Evolutionary conservation across 805 yeast species (phyloP), one percentile per base, ranked within the genome.

Genomic region (Kuraishia molischiana): DNA sequence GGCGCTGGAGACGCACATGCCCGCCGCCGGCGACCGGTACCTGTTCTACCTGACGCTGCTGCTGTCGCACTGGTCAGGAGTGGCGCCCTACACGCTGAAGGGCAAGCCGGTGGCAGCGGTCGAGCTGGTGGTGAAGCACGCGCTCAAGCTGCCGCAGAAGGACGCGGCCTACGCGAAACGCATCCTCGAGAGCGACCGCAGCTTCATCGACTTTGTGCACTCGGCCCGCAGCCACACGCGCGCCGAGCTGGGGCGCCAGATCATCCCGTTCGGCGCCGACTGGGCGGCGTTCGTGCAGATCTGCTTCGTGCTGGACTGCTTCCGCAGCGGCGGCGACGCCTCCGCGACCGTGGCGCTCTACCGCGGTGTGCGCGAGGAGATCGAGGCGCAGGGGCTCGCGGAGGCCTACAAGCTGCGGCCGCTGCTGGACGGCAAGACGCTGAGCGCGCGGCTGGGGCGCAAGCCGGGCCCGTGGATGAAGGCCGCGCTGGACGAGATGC

Each of bases 381-480:
- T 77, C 13, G 41, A 45, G 0, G 50, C 49, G 3, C 45, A 53
- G 9, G 55, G 55, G 5, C 60, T 84, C 35, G 49, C 45, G 2
- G 51, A 64, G 2, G 77, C 70, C 0, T 66, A 74, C 49, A 52
- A 49, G 0, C 42, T 81, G 40, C 82, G 75, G 49, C 84, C 90
- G 2, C 45, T 85, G 5, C 56, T 89, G 10, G 86, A 85, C 55
- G 95, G 98, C 13, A 85, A 83, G 47, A 71, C 73, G 33, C 56
- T 90, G 33, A 61, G 71, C 37, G 58, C 62, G 32, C 56, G 64
- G 17, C 56, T 83, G 21, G 59, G 66, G 18, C 62, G 64, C 39
- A 82, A 80, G 50, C 85, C 90, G 0, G 98, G 98, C 0, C 87
- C 89, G 4, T 87, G 97, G 96, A 66, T 90, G 70, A 66, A 74